These are phyloP conservation scores for Yamadazyma siamensis DNA, from an alignment of 1,139 yeast species.

Conservation along the genomic window DNA sequence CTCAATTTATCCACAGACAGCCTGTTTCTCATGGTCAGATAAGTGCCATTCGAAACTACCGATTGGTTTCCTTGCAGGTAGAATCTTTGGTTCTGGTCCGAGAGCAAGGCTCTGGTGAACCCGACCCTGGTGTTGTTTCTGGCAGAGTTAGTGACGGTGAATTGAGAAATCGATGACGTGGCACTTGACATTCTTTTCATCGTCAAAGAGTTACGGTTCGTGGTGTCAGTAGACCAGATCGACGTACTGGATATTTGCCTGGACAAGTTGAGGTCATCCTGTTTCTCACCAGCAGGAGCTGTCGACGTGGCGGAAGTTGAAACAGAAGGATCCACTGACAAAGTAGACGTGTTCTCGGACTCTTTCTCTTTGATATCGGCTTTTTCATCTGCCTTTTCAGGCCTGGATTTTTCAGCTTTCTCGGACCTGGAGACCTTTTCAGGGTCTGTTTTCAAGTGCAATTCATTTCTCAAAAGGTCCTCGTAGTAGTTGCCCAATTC, in stretches of 20 bases:
- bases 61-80: conserved; percentile 24
- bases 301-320: conserved; percentile 1
- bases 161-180: conserved; percentile 30
- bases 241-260: conserved; percentile 33
- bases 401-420: too few relatives aligned
- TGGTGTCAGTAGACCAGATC: conserved; percentile 38
- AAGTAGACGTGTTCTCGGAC: not conserved
- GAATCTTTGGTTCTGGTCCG: conserved; percentile 26
- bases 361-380: conserved; percentile 1
- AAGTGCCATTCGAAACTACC: conserved; percentile 17
- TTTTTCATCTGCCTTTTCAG: conserved; percentile 3
- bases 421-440: too few relatives aligned
- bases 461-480: conserved; percentile 35
- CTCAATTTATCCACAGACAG: conserved; percentile 30
- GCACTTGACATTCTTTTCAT: conserved; percentile 32
- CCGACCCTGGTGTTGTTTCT: conserved; percentile 30
- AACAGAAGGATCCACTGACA: not conserved
- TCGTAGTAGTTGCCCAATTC: conserved; percentile 43
- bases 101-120: conserved; percentile 40
- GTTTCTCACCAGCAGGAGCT: conserved; percentile 1
- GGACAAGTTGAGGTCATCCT: conserved; percentile 16
- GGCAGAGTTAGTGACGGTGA: conserved; percentile 16
- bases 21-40: conserved; percentile 21
- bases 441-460: conserved; percentile 35
- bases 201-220: conserved; percentile 24